Base-by-base conservation (phyloP, 75 land plant genomes). In the Cupressus sempervirens region DNA sequence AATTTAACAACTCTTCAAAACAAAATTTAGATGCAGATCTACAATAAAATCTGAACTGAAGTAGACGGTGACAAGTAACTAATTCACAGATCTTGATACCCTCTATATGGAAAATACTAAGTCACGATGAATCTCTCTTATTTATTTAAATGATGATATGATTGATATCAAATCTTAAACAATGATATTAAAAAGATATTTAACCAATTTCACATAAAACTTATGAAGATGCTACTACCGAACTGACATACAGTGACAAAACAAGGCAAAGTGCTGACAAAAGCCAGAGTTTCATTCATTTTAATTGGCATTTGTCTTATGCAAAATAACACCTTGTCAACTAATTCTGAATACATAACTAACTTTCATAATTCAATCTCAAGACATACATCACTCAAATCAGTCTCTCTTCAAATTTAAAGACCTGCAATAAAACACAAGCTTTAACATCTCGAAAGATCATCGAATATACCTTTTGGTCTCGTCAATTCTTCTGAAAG, bases 401-500 rank as follows among this genome's bases (percentile, higher is more conserved):
- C 11, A 7, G 80, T 20, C 46, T 77, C n/a, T 4, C 11, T 77
- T 77, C 46, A 77, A 77, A 40, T 35, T 77, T n/a, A n/a, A 77
- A 77, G 45, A 1, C 48, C n/a, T 40, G n/a, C 1, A 41, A 77
- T 77, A 14, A 14, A 36, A 29, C 0, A 34, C 35, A 77, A 77
- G 4, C 10, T 8, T 41, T 4, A 20, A 41, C 23, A 77, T 41
- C 7, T 18, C 20, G 41, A 41, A 32, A 77, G n/a, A 77, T 18
- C 45, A 8, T 41, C 26, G 23, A 86, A 15, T 67, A 9, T 81
- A 93, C 93, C 90, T 76, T 84, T 89, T 86, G 87, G 88, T 84
- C 81, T 92, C 41, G 68, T 91, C 13, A 84, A 84, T 83, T 92
- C 96, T 58, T 96, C 98, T 46, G 89, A 85, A 50, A 94, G 82